Evolutionary conservation across 2,329 filamentous ascomycete genomes (phyloP).

Genomic region (Cercospora canescens): DNA sequence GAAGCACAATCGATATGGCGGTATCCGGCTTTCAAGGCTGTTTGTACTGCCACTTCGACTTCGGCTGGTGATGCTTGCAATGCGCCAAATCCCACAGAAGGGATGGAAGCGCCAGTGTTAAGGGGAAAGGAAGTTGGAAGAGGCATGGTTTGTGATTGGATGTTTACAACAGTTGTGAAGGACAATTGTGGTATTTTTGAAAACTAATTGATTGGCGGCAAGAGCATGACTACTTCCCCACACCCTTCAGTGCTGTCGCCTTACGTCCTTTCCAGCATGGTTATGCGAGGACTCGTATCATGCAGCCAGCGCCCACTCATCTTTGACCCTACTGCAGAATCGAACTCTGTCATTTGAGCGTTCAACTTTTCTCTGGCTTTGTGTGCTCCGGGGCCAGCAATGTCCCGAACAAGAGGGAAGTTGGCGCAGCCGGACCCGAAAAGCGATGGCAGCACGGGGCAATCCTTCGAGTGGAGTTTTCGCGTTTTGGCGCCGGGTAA

Average conservation of each 20-base stretch:
- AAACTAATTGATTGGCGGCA: too few relatives aligned
- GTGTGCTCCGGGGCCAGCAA: too few relatives aligned
- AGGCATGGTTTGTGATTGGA: constrained; percentile 29
- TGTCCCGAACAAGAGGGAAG: not conserved
- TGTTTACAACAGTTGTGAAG: too few relatives aligned
- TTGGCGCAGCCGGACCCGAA: not conserved
- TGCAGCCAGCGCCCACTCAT: too few relatives aligned
- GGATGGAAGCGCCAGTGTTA: constrained; percentile 40
- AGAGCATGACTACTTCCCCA: too few relatives aligned
- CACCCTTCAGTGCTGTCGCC: too few relatives aligned
- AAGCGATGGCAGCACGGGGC: not conserved
- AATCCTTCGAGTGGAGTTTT: not conserved
- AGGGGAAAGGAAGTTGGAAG: constrained; percentile 36
- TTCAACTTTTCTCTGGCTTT: too few relatives aligned
- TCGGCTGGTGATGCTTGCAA: constrained; percentile 56
- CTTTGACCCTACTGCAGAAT: too few relatives aligned
- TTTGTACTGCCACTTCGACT: constrained; percentile 47
- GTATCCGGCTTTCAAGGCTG: constrained; percentile 54
- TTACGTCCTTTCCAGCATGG: too few relatives aligned
- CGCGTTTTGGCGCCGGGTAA: not conserved
- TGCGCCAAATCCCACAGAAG: constrained; percentile 49
- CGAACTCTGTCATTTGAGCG: too few relatives aligned
- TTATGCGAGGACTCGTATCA: too few relatives aligned
- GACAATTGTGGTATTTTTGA: too few relatives aligned
- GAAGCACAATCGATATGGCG: constrained; percentile 54